Base-by-base conservation (phyloP, 257 asterid species). In the Parsonsia alboflavescens region DNA sequence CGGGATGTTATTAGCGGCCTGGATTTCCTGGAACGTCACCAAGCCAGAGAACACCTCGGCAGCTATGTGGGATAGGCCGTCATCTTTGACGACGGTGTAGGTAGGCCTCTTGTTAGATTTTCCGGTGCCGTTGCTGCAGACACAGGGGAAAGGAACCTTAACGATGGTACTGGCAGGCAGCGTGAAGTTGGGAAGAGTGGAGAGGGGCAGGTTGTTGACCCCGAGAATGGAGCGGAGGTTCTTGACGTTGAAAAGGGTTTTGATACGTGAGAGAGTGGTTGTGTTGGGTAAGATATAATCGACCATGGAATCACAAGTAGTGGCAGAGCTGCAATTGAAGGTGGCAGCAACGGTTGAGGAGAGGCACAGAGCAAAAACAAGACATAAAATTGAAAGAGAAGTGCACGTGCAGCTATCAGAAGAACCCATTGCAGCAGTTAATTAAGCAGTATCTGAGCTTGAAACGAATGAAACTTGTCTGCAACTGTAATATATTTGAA, bases 91-190 rank as follows among this genome's bases (percentile, higher is more conserved):
- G 28, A 93, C 90, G 52, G 82, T 89, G 93, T 91, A 91, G 50
- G 26, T 19, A 7, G 97, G 96, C 9, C 79, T 80, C 58, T 77
- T 73, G 84, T 85, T 76, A 76, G 98, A 87, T 1, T 48, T 70
- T 10, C 98, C 98, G 75, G 86, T 75, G 66, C 87, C 88, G 81
- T 86, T 84, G 64, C 48, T 26, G 85, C 98, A 91, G 74, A 72
- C 4, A 80, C 97, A 91, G 74, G 92, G 87, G 83, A 93, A 84
- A 36, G 92, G 97, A 64, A 91, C 84, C 72, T 71, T 86, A 49
- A 91, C 7, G 6, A 84, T 80, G 59, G 73, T 79, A 0, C 63
- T 69, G 44, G 92, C 82, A 17, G 81, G 30, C 36, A 91, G 33
- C 49, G 66, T 15, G 33, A 7, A 24, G 73, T 52, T 79, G 70